Evolutionary conservation across 495 filamentous ascomycete species (phyloP), one percentile per base, ranked within the genome.

Genomic region (Annulohypoxylon bovei): DNA sequence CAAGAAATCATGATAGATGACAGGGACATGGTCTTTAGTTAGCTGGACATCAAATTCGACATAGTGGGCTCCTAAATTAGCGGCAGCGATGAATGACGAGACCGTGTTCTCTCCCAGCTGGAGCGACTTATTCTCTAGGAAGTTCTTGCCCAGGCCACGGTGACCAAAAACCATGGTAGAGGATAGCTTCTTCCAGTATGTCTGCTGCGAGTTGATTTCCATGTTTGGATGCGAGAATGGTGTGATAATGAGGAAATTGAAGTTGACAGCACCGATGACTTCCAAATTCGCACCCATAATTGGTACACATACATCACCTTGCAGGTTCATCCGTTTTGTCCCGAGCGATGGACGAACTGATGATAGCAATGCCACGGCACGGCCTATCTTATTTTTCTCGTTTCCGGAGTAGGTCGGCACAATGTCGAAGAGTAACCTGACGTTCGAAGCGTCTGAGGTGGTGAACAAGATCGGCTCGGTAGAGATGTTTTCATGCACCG

Each of bases 1-100:
- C 14, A 99, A 84, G 73, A 99, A 99, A 79, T 99, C 96, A 77
- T 99, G 96, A 78, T 99, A 99, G 72, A 99, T 97, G 72, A 99
- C 94, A 16, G 96, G 96, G 6, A 99, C 93, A 78, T 95, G 94
- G 76, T 99, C 96, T 75, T 99, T 99, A 16, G 96, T 99, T 50
- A 99, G 84, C 76, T 99, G 96, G 2, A 99, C 95, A 75, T 99
- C 95, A 74, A 91, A 93, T 78, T 98, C 94, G 59, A 98, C 93
- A 75, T 97, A 96, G 16, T 90, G 89, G 1, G 94, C 94, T 3
- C 95, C 96, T 25, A 98, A 82, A 65, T 97, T 98, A 1, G 95
- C 94, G 0, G 96, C 96, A 4, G 95, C 91, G 74, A 98, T 97
- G 80, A 99, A 98, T 0, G 96, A 98, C 76, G 92, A 89, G 7